Percentiles rank a stretch among this genome's conserved stretches.
Conservation (phyloP, 2,329 filamentous ascomycete genomes). For the Lachnellula subtilissima region DNA sequence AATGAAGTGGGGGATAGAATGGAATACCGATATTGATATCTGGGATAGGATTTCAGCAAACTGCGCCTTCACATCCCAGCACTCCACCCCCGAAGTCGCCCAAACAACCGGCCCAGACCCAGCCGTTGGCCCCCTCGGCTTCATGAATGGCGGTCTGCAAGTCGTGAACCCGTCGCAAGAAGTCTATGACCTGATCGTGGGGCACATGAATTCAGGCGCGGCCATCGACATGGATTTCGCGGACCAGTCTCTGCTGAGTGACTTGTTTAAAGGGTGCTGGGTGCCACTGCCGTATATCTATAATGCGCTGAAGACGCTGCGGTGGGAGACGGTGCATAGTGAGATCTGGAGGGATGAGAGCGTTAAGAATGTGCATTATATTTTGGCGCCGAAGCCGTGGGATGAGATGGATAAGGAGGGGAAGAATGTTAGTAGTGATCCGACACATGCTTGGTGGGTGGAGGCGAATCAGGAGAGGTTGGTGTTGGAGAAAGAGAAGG, state of each 20-base stretch:
- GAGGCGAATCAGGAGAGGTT: constrained; percentile 41
- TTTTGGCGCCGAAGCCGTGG: constrained; percentile 59
- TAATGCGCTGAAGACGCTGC: constrained; percentile 59
- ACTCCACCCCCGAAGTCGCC: constrained; percentile 41
- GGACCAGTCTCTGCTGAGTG: constrained; percentile 54
- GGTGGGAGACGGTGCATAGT: constrained; percentile 47
- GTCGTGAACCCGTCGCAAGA: constrained; percentile 49
- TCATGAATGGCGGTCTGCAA: constrained; percentile 53
- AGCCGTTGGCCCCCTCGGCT: constrained; percentile 43
- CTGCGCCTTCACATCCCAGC: constrained; percentile 56
- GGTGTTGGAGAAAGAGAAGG: constrained; percentile 31
- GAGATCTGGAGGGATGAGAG: constrained; percentile 53
- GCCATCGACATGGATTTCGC: constrained; percentile 50
- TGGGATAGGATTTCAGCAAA: constrained; percentile 41
- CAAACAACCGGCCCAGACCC: constrained; percentile 43
- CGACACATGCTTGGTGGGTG: constrained; percentile 54
- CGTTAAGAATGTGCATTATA: constrained; percentile 59
- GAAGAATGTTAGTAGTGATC: constrained; percentile 36
- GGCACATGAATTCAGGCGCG: constrained; percentile 43
- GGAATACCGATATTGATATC: not conserved
- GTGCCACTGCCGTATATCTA: constrained; percentile 55
- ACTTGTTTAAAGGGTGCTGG: constrained; percentile 52
- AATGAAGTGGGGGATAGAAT: not conserved
- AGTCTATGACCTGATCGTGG: constrained; percentile 47
- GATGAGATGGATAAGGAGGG: constrained; percentile 44